Evolutionary conservation across 164 flowering plant genomes (phyloP).

Genomic region (Berberis vulgaris): DNA sequence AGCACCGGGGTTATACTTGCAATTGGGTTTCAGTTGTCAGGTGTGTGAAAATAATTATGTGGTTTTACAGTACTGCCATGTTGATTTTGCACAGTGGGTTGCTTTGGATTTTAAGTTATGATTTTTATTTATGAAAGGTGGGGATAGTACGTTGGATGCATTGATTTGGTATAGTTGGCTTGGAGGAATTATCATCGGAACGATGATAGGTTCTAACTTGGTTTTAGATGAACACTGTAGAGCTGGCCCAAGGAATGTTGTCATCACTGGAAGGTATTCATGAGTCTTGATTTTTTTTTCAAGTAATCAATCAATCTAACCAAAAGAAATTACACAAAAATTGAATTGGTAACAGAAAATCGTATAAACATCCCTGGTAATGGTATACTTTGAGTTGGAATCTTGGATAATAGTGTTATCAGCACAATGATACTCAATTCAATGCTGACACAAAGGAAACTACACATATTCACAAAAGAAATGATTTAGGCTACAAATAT

Average conservation of each 20-base stretch:
- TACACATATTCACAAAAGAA: too few relatives aligned
- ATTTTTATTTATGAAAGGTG: slow-evolving; percentile 38
- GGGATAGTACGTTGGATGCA: slow-evolving; percentile 69
- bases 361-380: too few relatives aligned
- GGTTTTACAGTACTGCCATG: background rate
- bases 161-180: slow-evolving; percentile 99
- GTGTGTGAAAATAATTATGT: slow-evolving; percentile 22
- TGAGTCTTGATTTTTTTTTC: background rate
- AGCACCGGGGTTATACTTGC: slow-evolving; percentile 86
- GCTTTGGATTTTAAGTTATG: slow-evolving; percentile 6
- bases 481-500: too few relatives aligned
- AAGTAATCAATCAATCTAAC: background rate
- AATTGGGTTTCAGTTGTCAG: slow-evolving; percentile 82
- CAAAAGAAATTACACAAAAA: background rate
- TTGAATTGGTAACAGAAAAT: too few relatives aligned
- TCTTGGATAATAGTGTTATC: too few relatives aligned
- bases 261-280: slow-evolving; percentile 86
- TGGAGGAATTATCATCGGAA: slow-evolving; percentile 90
- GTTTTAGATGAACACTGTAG: slow-evolving; percentile 81
- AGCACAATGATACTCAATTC: too few relatives aligned
- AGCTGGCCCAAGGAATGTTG: slow-evolving; percentile 91
- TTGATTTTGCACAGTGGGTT: background rate
- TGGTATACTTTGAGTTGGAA: too few relatives aligned
- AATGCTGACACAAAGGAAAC: background rate
- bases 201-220: slow-evolving; percentile 93